These are phyloP conservation scores for Escallonia herrerae DNA, from an alignment of 129 eudicot species.

Conservation along the genomic window DNA sequence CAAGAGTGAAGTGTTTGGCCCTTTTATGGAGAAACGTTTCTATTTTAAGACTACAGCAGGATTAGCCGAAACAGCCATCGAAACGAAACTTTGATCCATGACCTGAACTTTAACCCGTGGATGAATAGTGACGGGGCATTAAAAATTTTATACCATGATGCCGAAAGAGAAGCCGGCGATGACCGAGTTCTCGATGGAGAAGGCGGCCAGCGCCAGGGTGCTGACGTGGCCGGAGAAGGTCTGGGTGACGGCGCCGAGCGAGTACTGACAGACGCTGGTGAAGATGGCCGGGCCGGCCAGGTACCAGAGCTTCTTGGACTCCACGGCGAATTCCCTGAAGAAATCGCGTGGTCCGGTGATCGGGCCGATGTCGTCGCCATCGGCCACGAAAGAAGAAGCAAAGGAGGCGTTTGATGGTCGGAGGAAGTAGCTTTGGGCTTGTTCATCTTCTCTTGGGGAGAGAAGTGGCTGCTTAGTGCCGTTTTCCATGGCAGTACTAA, in stretches of 20 bases:
- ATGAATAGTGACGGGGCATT: too few species aligned
- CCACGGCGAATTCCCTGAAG: conserved; percentile 31
- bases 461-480: conserved; percentile 19
- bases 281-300: conserved; percentile 51
- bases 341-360: conserved; percentile 34
- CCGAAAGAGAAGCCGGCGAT: conserved; percentile 68
- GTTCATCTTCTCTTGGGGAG: conserved; percentile 1
- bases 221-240: conserved; percentile 51
- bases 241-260: conserved; percentile 50
- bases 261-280: conserved; percentile 33
- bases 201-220: conserved; percentile 43
- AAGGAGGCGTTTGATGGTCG: conserved; percentile 6
- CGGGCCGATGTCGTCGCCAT: conserved; percentile 38
- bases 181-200: conserved; percentile 42
- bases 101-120: too few species aligned
- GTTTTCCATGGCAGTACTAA: conserved; percentile 2
- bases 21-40: too few species aligned
- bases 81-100: too few species aligned
- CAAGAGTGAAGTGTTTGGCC: too few species aligned
- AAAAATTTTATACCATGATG: conserved; percentile 33
- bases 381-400: conserved; percentile 29
- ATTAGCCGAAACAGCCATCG: too few species aligned
- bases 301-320: conserved; percentile 43
- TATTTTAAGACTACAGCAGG: too few species aligned
- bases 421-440: background rate